Evolutionary conservation across 2,329 filamentous ascomycete genomes (phyloP).

Genomic region (Colletotrichum cordylinicola): DNA sequence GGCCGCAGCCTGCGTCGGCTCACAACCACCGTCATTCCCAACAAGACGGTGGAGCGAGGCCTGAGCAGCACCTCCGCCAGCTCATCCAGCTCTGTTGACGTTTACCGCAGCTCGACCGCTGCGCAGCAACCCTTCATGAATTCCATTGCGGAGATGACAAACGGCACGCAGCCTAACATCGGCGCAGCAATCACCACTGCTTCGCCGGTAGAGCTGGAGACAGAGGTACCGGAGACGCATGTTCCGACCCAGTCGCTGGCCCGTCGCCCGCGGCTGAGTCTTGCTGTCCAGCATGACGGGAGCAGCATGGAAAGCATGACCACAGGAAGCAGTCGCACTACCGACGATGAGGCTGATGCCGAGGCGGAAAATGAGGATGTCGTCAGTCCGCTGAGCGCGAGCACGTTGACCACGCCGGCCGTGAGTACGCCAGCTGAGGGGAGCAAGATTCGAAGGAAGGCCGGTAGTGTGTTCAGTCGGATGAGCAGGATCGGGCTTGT

Average conservation of each 20-base stretch:
- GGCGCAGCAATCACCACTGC: not conserved
- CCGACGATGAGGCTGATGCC: constrained; percentile 24
- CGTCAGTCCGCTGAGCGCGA: constrained; percentile 24
- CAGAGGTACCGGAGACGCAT: not conserved
- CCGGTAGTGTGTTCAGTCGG: constrained; percentile 16
- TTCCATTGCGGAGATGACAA: not conserved
- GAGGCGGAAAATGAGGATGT: constrained; percentile 24
- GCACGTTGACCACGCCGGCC: not conserved
- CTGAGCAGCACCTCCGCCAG: constrained; percentile 2
- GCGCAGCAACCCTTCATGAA: not conserved
- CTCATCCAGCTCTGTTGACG: not conserved
- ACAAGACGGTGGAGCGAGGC: not conserved
- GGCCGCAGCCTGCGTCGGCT: constrained; percentile 11
- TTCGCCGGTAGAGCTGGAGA: constrained; percentile 11
- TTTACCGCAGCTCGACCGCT: not conserved
- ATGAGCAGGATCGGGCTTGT: constrained; percentile 18
- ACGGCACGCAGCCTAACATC: not conserved
- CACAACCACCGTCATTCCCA: not conserved
- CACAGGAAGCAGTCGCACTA: constrained; percentile 29
- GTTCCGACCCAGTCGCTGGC: not conserved
- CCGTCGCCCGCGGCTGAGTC: not conserved
- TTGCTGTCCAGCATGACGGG: constrained; percentile 4
- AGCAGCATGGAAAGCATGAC: constrained; percentile 32
- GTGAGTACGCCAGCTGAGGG: not conserved
- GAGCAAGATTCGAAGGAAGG: constrained; percentile 13